A percentile compares a stretch with the other conserved stretches of the same genome.
phyloP scores from a whole-genome alignment of 306 rosid genomes.

The Prinsepia uniflora region DNA sequence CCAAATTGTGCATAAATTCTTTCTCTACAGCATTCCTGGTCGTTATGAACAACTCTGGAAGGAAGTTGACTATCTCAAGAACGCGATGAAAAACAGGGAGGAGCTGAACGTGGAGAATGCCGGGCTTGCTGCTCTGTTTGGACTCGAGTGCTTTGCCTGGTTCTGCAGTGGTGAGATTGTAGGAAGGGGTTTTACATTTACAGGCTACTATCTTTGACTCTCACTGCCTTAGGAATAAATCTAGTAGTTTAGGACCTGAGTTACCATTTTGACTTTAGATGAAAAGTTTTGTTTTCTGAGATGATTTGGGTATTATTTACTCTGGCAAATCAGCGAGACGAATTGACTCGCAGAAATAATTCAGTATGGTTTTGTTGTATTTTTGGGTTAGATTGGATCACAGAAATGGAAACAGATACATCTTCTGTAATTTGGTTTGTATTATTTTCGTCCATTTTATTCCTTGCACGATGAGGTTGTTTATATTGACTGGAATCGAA shows the following conservation, averaged over 20 bases:
- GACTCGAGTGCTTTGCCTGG: slow-evolving; percentile 53
- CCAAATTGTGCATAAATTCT: neutral
- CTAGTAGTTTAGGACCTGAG: slow-evolving; percentile 6
- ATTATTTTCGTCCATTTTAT: neutral
- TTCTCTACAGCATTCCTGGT: slow-evolving; percentile 39
- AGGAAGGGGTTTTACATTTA: slow-evolving; percentile 49
- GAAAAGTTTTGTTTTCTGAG: slow-evolving; percentile 11
- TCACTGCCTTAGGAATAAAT: slow-evolving; percentile 5
- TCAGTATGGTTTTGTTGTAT: neutral
- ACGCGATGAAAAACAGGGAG: slow-evolving; percentile 26
- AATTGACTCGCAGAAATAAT: slow-evolving; percentile 24
- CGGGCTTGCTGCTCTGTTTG: slow-evolving; percentile 40
- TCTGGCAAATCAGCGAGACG: slow-evolving; percentile 10
- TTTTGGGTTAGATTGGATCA: neutral
- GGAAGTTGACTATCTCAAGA: slow-evolving; percentile 35
- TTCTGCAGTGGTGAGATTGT: slow-evolving; percentile 47
- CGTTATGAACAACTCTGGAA: slow-evolving; percentile 39
- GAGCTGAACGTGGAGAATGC: slow-evolving; percentile 33
- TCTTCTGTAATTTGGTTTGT: neutral
- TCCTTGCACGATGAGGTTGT: neutral
- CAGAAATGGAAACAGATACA: neutral
- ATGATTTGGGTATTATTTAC: neutral
- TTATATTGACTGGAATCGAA: neutral
- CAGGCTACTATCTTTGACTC: slow-evolving; percentile 43
- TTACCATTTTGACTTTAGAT: slow-evolving; percentile 13